phyloP scores from a whole-genome alignment of 1,284 basidiomycete genomes.

The Heterobasidion occidentale region DNA sequence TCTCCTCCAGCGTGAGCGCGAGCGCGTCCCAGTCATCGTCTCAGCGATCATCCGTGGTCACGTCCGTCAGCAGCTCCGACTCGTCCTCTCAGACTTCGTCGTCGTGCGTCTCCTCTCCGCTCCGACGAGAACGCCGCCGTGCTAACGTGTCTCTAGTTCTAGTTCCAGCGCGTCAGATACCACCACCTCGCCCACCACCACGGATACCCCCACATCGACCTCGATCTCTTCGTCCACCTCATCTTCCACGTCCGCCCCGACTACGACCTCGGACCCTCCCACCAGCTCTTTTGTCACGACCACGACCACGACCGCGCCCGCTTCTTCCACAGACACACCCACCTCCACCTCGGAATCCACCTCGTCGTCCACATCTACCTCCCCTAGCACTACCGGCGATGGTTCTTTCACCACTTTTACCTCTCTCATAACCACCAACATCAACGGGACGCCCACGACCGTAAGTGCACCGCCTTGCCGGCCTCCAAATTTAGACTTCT shows the following conservation, averaged over 20 bases:
- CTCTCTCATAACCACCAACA: conserved; percentile 14
- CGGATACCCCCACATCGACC: not conserved
- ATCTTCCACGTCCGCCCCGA: not conserved
- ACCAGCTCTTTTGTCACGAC: not conserved
- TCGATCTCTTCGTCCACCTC: not conserved
- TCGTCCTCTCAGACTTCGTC: not conserved
- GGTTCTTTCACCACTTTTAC: conserved; percentile 15
- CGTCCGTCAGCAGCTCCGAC: not conserved
- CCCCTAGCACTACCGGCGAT: conserved; percentile 1
- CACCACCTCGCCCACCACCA: not conserved
- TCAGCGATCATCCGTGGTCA: not conserved
- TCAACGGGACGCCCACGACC: conserved; percentile 18
- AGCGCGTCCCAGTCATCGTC: not conserved
- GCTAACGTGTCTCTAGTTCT: no score
- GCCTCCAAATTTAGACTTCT: no score
- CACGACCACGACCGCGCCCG: not conserved
- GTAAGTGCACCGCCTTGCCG: conserved; percentile 9
- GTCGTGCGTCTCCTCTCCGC: not conserved
- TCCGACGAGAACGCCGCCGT: no score
- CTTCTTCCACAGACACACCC: not conserved
- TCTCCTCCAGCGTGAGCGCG: not conserved
- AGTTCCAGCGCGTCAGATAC: not conserved
- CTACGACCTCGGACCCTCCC: not conserved
- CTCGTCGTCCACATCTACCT: conserved; percentile 9
- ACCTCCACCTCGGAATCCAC: conserved; percentile 6